Conservation (phyloP, 495 filamentous ascomycete genomes). For the Bombardia bombarda region DNA sequence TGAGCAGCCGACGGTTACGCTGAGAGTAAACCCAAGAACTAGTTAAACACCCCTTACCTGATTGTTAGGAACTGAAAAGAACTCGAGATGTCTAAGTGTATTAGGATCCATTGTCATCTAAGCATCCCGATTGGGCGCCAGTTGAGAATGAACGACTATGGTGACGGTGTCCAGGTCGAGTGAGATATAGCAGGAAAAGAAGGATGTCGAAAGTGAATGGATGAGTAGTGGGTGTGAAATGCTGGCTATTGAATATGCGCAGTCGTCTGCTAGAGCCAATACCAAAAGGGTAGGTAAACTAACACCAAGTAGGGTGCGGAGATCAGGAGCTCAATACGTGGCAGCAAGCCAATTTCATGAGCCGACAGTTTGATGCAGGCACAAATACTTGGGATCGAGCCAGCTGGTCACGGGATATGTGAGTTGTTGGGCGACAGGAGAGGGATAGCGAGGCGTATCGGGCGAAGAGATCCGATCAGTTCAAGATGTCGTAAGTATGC, state of each 20-base stretch:
- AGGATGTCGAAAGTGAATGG: neutral
- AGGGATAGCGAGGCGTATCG: conserved; percentile 5
- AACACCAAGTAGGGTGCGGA: neutral
- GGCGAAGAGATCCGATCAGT: too few relatives aligned
- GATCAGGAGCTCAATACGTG: neutral
- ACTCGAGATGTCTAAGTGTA: conserved; percentile 23
- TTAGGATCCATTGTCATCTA: conserved; percentile 24
- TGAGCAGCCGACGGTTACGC: neutral
- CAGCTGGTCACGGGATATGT: neutral
- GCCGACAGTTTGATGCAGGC: too few relatives aligned
- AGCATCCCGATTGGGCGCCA: conserved; percentile 12
- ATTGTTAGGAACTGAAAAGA: conserved; percentile 26
- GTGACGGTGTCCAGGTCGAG: too few relatives aligned
- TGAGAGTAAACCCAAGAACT: neutral
- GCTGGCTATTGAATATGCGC: neutral
- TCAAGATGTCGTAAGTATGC: neutral
- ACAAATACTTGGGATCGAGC: too few relatives aligned
- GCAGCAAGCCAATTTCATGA: conserved; percentile 2
- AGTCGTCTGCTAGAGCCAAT: neutral
- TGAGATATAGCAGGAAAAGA: neutral
- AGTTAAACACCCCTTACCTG: conserved; percentile 16
- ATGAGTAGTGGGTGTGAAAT: neutral
- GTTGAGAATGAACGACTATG: too few relatives aligned
- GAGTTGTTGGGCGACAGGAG: neutral
- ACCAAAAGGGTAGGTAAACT: neutral